Percentiles rank a stretch among this genome's conserved stretches.
phyloP scores from a whole-genome alignment of 257 asterid genomes.

The Solanum chaucha region DNA sequence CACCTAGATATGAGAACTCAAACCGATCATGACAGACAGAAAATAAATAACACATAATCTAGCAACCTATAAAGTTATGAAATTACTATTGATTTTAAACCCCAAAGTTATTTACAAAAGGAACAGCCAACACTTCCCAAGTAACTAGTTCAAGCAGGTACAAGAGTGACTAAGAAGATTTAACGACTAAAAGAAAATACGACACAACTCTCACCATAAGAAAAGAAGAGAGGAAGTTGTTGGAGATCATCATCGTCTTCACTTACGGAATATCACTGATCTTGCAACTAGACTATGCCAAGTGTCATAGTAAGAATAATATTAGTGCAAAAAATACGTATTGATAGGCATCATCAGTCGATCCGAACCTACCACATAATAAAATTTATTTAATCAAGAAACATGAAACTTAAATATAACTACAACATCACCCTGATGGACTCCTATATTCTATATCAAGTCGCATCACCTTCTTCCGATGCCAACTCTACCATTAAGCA shows the following conservation, averaged over 20 bases:
- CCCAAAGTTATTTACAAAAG: neutral
- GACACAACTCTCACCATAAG: neutral
- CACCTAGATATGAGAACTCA: neutral
- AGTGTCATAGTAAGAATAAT: neutral
- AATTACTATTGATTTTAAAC: neutral
- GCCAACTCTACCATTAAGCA: neutral
- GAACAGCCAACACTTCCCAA: too few relatives aligned
- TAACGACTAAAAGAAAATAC: neutral
- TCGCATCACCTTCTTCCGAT: neutral
- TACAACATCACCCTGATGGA: neutral
- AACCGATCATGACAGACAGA: too few relatives aligned
- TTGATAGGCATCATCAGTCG: neutral
- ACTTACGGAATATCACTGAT: neutral
- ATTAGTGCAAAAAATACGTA: too few relatives aligned
- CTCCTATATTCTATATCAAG: neutral
- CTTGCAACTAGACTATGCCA: neutral
- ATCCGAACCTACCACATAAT: neutral
- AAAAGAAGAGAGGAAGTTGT: too few relatives aligned
- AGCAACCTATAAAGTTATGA: neutral
- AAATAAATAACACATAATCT: neutral
- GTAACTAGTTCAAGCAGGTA: neutral
- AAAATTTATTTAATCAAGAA: too few relatives aligned
- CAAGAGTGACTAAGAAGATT: neutral
- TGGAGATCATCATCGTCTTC: neutral
- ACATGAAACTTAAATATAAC: too few relatives aligned